phyloP scores from a whole-genome alignment of 805 yeast species.

The Candida loeiensis region DNA sequence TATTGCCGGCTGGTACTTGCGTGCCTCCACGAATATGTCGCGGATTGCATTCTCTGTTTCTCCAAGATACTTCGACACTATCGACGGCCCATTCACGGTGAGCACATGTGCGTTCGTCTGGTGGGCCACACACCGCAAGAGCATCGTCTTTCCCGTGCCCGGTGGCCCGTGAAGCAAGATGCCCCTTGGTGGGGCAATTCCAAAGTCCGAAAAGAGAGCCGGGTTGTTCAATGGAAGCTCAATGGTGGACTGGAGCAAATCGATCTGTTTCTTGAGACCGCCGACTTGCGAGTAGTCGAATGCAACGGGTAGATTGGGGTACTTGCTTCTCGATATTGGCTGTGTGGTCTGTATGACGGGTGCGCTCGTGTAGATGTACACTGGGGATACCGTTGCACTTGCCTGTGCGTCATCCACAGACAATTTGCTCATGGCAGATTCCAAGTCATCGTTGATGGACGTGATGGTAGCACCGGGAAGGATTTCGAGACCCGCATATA shows the following conservation, averaged over 20 bases:
- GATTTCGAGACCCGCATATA: slow-evolving; percentile 51
- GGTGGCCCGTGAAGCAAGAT: slow-evolving; percentile 94
- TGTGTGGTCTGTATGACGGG: slow-evolving; percentile 8
- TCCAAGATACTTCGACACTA: slow-evolving; percentile 89
- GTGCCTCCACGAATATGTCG: slow-evolving; percentile 80
- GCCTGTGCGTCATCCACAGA: slow-evolving; percentile 21
- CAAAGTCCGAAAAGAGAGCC: slow-evolving; percentile 71
- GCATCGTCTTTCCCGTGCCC: slow-evolving; percentile 94
- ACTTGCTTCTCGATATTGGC: slow-evolving; percentile 25
- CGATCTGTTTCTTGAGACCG: slow-evolving; percentile 67
- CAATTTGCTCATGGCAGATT: slow-evolving; percentile 31
- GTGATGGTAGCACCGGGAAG: slow-evolving; percentile 14
- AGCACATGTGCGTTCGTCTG: slow-evolving; percentile 80
- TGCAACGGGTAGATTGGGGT: slow-evolving; percentile 44
- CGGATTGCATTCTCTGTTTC: slow-evolving; percentile 89
- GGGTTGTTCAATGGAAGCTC: slow-evolving; percentile 82
- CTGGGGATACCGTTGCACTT: slow-evolving; percentile 41
- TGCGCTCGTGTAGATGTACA: slow-evolving; percentile 36
- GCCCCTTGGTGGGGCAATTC: slow-evolving; percentile 92
- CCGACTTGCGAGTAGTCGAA: slow-evolving; percentile 61
- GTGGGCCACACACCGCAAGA: slow-evolving; percentile 75
- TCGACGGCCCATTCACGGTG: slow-evolving; percentile 84
- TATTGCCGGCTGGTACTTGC: slow-evolving; percentile 79
- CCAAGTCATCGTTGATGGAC: slow-evolving; percentile 24
- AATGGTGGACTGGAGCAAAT: slow-evolving; percentile 58